Evolutionary conservation across 108 stramenopile species (phyloP).

Genomic region (Cyclotella kingstonii): DNA sequence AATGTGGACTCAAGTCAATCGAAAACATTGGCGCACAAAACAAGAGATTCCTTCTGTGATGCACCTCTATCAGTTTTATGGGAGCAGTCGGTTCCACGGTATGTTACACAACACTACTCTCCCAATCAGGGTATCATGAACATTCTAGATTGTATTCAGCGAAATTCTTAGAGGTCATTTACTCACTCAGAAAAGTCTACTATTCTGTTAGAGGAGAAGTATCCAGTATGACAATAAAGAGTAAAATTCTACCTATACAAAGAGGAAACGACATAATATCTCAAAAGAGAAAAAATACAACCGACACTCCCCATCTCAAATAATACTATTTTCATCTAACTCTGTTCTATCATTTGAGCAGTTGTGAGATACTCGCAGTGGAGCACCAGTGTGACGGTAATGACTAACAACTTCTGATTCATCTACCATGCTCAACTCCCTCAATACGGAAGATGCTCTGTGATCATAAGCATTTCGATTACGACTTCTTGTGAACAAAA

Average conservation of each 20-base stretch:
- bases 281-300: not conserved
- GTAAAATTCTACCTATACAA: too few species aligned
- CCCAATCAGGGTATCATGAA: constrained; percentile 18
- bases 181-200: too few species aligned
- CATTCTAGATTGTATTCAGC: constrained; percentile 24
- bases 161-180: not conserved
- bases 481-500: constrained; percentile 11
- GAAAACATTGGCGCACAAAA: not conserved
- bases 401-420: not conserved
- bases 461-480: constrained; percentile 12
- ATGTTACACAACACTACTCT: constrained; percentile 34
- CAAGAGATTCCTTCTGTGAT: not conserved
- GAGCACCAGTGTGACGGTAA: not conserved
- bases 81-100: constrained; percentile 21
- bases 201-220: too few species aligned
- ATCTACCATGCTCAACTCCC: constrained; percentile 34
- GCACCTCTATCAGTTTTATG: constrained; percentile 12
- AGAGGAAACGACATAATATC: not conserved
- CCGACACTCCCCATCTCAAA: not conserved
- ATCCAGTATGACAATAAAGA: too few species aligned
- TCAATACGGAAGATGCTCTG: not conserved
- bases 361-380: too few species aligned
- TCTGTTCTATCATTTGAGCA: not conserved
- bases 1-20: not conserved
- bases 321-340: constrained; percentile 11